phyloP scores from a whole-genome alignment of 192 early-diverging fungal species.

The Coemansia sp. region DNA sequence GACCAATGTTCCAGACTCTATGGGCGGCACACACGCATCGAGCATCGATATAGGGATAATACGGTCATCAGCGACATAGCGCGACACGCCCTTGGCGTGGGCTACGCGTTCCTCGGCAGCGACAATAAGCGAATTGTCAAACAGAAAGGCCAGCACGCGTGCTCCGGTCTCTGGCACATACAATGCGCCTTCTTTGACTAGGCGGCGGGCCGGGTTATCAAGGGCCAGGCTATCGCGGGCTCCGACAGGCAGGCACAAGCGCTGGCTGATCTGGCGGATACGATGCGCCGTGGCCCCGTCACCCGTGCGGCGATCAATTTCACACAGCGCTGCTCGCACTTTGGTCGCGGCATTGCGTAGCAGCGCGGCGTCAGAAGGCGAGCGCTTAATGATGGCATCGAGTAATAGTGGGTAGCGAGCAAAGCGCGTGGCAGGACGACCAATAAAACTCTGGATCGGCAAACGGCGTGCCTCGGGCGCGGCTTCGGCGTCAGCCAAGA shows the following conservation, averaged over 20 bases:
- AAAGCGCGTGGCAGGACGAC: constrained; percentile 82
- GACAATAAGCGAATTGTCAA: constrained; percentile 55
- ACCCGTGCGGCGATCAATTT: constrained; percentile 48
- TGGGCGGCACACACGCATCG: constrained; percentile 28
- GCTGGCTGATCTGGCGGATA: constrained; percentile 50
- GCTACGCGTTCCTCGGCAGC: constrained; percentile 41
- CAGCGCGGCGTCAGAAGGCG: constrained; percentile 62
- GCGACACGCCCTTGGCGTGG: constrained; percentile 41
- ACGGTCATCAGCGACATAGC: constrained; percentile 47
- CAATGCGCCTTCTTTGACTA: constrained; percentile 46
- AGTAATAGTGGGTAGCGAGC: constrained; percentile 86
- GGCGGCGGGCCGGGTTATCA: constrained; percentile 32
- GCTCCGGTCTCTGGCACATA: constrained; percentile 16
- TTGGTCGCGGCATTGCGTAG: constrained; percentile 31
- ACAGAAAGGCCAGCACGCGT: constrained; percentile 51
- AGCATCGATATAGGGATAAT: constrained; percentile 56
- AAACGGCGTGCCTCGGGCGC: constrained; percentile 75
- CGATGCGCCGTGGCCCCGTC: constrained; percentile 38
- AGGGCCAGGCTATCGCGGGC: constrained; percentile 52
- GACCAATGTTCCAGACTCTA: constrained; percentile 26
- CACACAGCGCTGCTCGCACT: constrained; percentile 35
- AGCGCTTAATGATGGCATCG: constrained; percentile 73
- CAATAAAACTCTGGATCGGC: constrained; percentile 85
- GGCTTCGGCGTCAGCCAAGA: constrained; percentile 76
- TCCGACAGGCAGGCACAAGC: constrained; percentile 32